Evolutionary conservation across 2,329 filamentous ascomycete species (phyloP), one percentile per base, ranked within the genome.

Genomic region (Ophiocordyceps camponoti-rufipedis): DNA sequence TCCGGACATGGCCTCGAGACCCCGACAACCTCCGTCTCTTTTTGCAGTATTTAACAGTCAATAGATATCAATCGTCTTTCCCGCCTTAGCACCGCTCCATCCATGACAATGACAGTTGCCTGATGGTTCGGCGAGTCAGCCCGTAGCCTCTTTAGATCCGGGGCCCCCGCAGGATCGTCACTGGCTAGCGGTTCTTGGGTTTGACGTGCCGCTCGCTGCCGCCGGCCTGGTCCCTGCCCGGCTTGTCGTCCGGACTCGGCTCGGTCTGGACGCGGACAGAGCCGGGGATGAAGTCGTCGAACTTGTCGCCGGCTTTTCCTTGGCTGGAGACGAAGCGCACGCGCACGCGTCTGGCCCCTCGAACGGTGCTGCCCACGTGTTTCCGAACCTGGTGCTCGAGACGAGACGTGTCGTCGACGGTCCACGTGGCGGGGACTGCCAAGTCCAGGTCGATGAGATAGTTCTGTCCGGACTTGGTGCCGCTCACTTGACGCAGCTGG

Each of bases 381-480:
- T 78, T 72, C 48, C 91, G 76, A 33, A 96, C 72, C 3, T 70
- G 66, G 33, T 82, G 75, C 61, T 98, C 91, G 13, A 94, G 69
- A 14, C 72, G 65, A 35, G 76, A 70, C 8, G 80, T 75, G 46
- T 82, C 74, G 45, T 79, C 75, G 6, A 98, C 68, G 0, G 82
- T 82, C 82, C 84, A 94, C 32, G 68, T 66, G 19, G 71, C 74
- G 0, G 89, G 86, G 14, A 93, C 84, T 2, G 77, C 82, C 49
- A 96, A 65, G 60, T 94, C 88, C 8, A 98, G 62, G 54, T 96
- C 91, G 54, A 96, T 80, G 29, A 96, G 70, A 59, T 93, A 95
- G 65, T 95, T 98, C 62, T 95, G 91, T 29, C 91, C 91, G 4
- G 86, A 91, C 65, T 98, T 98, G 63, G 94, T 74, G 46, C 91